Evolutionary conservation across 495 filamentous ascomycete species (phyloP).

Genomic region (Antarctomyces pellizariae): DNA sequence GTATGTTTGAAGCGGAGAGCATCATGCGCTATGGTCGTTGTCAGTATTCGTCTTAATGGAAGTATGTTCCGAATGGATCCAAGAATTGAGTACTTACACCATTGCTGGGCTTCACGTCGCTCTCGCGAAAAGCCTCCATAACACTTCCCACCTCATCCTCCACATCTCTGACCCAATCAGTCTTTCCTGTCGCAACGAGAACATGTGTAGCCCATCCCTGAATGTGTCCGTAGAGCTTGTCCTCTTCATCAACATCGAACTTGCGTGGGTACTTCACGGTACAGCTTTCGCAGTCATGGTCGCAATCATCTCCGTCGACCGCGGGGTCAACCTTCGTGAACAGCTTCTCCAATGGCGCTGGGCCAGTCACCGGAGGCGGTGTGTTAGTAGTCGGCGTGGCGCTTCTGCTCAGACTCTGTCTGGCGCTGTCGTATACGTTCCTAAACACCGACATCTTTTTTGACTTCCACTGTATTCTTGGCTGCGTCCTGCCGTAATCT

Average conservation of each 20-base stretch:
- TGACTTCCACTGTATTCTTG: no score
- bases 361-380: conserved; percentile 4
- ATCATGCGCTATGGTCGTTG: conserved; percentile 40
- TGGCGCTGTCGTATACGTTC: conserved; percentile 1
- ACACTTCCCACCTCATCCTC: conserved; percentile 79
- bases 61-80: conserved; percentile 3
- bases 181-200: conserved; percentile 82
- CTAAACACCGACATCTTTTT: no score
- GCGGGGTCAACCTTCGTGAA: conserved; percentile 43
- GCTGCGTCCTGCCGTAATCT: no score
- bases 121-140: conserved; percentile 69
- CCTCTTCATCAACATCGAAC: conserved; percentile 51
- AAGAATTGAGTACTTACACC: conserved; percentile 31
- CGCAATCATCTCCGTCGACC: conserved; percentile 74
- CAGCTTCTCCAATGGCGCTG: conserved; percentile 16
- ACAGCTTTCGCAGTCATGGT: conserved; percentile 75
- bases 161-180: conserved; percentile 82
- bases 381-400: no score
- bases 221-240: conserved; percentile 66
- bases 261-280: conserved; percentile 44
- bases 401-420: no score
- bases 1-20: conserved; percentile 86
- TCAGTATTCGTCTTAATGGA: neutral
- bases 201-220: conserved; percentile 79
- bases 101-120: conserved; percentile 38